A percentile compares a stretch with the other conserved stretches of the same genome.
Conservation (phyloP, 805 yeast genomes). For the Kuraishia hungarica region DNA sequence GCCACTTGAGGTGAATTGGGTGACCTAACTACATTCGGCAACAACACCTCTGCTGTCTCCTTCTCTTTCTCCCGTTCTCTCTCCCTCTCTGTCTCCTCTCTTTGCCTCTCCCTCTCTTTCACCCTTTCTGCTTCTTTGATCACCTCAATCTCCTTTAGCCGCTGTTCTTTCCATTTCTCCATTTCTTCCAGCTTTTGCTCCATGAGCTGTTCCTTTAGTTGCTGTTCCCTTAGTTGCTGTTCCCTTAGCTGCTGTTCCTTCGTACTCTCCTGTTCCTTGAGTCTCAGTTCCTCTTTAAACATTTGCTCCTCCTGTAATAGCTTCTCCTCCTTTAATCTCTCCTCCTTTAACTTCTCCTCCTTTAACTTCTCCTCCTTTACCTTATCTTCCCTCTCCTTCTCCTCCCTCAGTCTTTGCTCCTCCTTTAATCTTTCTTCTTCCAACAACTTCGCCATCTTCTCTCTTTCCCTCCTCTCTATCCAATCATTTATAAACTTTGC, state of each 20-base stretch:
- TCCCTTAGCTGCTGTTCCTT: no score
- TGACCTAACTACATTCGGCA: no score
- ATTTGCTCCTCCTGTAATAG: no score
- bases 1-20: no score
- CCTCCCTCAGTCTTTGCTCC: background rate
- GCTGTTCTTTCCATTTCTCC: background rate
- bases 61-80: no score
- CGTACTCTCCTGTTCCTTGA: no score
- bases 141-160: background rate
- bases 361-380: background rate
- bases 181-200: background rate
- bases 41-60: no score
- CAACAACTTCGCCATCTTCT: no score
- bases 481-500: background rate
- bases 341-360: background rate
- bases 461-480: background rate
- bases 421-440: background rate
- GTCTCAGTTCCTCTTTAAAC: no score
- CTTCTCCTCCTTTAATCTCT: no score
- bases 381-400: background rate
- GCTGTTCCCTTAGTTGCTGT: no score
- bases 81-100: background rate
- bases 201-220: no score
- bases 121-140: background rate
- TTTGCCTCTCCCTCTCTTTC: background rate